These are phyloP conservation scores for Penicillium sp. DNA, from an alignment of 2,329 filamentous ascomycete species.

Conservation along the genomic window DNA sequence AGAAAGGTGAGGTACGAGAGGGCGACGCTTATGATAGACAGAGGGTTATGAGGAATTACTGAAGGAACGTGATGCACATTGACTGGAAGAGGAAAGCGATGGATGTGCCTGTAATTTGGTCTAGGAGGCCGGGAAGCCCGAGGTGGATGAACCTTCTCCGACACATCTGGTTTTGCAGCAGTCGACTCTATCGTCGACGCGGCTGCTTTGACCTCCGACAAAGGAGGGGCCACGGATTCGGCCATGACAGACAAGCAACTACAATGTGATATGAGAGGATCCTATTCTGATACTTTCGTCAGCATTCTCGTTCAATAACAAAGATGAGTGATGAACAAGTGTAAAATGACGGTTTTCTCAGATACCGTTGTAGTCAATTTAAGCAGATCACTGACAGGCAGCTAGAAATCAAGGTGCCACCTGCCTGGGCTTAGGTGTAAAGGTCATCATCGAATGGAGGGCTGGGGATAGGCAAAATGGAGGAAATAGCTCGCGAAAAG, in stretches of 20 bases:
- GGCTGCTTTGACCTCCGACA: conserved; percentile 16
- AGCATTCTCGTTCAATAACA: conserved; percentile 17
- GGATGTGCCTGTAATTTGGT: conserved; percentile 66
- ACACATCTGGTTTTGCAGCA: not conserved
- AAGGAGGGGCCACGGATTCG: conserved; percentile 15
- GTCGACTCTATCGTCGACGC: not conserved
- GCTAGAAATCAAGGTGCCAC: conserved; percentile 49
- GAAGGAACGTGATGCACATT: conserved; percentile 76
- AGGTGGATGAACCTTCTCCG: conserved; percentile 17
- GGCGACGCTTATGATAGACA: conserved; percentile 76
- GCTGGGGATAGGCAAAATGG: conserved; percentile 9
- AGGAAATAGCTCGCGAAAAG: conserved; percentile 10
- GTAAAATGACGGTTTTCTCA: conserved; percentile 53
- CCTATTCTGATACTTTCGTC: conserved; percentile 12
- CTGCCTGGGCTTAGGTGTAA: conserved; percentile 40
- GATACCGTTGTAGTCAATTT: conserved; percentile 97
- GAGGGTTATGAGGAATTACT: conserved; percentile 85
- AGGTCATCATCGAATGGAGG: conserved; percentile 42
- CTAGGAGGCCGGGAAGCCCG: conserved; percentile 27
- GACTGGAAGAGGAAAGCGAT: conserved; percentile 73
- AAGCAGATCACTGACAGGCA: conserved; percentile 47
- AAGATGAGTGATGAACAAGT: conserved; percentile 5
- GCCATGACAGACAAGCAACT: conserved; percentile 25
- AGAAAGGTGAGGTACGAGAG: conserved; percentile 71
- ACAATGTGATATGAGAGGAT: conserved; percentile 15